Conservation (phyloP, 148 eudicot genomes). For the Fagopyrum esculentum region DNA sequence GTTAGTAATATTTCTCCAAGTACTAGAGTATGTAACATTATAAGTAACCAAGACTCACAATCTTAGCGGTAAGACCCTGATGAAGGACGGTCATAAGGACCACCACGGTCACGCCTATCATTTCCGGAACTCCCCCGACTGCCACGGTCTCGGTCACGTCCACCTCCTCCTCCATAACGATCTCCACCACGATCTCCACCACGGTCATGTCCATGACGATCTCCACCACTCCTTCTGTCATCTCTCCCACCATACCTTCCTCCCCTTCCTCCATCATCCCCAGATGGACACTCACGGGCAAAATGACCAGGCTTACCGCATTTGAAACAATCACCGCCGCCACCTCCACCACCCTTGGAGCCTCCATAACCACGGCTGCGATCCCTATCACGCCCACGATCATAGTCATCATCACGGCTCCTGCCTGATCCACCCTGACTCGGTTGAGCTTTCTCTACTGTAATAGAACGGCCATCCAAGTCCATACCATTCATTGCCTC, state of each 20-base stretch:
- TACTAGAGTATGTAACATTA: constrained; percentile 10
- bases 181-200: constrained; percentile 71
- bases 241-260: constrained; percentile 72
- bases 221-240: constrained; percentile 50
- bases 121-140: constrained; percentile 60
- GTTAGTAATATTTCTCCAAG: neutral
- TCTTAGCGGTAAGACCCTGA: constrained; percentile 45
- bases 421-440: constrained; percentile 42
- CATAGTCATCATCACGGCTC: constrained; percentile 60
- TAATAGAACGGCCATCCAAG: constrained; percentile 83
- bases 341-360: constrained; percentile 51
- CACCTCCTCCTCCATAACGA: constrained; percentile 54
- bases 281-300: constrained; percentile 71
- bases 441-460: constrained; percentile 96
- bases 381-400: constrained; percentile 42
- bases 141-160: constrained; percentile 29
- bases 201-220: constrained; percentile 68
- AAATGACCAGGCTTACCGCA: constrained; percentile 51
- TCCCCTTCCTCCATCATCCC: constrained; percentile 71
- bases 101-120: constrained; percentile 71
- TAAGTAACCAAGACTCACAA: constrained; percentile 13
- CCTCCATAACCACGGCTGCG: constrained; percentile 56
- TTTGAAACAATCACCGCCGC: constrained; percentile 43
- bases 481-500: constrained; percentile 85
- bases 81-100: constrained; percentile 75